Percentiles rank a stretch among this genome's conserved stretches.
Evolutionary conservation across 352 stramenopile genomes (phyloP).

Genomic region (Phytophthora litchii): DNA sequence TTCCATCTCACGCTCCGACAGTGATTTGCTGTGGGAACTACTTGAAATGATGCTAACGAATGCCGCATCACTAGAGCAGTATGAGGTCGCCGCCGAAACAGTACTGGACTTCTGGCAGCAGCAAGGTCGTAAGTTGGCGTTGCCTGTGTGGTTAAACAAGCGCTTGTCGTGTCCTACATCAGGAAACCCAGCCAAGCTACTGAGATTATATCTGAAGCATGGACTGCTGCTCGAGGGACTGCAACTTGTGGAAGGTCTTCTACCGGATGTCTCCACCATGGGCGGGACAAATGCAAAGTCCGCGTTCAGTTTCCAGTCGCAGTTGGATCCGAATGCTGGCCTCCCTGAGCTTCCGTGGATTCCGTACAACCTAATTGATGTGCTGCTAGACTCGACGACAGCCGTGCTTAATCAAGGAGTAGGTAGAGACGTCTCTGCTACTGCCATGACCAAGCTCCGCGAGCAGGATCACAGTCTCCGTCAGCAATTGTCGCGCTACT

Average conservation of each 20-base stretch:
- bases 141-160: slow-evolving; percentile 65
- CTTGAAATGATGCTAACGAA: slow-evolving; percentile 55
- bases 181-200: slow-evolving; percentile 63
- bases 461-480: slow-evolving; percentile 43
- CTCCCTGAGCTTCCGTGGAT: slow-evolving; percentile 57
- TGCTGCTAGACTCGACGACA: slow-evolving; percentile 53
- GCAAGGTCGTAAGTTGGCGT: slow-evolving; percentile 47
- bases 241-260: slow-evolving; percentile 50
- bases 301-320: slow-evolving; percentile 40
- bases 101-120: slow-evolving; percentile 67
- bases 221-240: slow-evolving; percentile 68
- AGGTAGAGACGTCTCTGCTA: slow-evolving; percentile 16
- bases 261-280: slow-evolving; percentile 35
- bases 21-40: slow-evolving; percentile 60
- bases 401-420: slow-evolving; percentile 38
- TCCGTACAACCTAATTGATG: slow-evolving; percentile 73
- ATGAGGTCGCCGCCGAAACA: slow-evolving; percentile 60
- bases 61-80: slow-evolving; percentile 50
- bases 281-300: slow-evolving; percentile 12
- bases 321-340: slow-evolving; percentile 20
- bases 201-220: slow-evolving; percentile 63
- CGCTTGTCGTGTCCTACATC: slow-evolving; percentile 39
- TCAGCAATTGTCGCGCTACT: slow-evolving; percentile 54
- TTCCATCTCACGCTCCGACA: slow-evolving; percentile 33
- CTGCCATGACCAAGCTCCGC: slow-evolving; percentile 30